Evolutionary conservation across 179 eudicot species (phyloP).

Genomic region (Silene coronaria): DNA sequence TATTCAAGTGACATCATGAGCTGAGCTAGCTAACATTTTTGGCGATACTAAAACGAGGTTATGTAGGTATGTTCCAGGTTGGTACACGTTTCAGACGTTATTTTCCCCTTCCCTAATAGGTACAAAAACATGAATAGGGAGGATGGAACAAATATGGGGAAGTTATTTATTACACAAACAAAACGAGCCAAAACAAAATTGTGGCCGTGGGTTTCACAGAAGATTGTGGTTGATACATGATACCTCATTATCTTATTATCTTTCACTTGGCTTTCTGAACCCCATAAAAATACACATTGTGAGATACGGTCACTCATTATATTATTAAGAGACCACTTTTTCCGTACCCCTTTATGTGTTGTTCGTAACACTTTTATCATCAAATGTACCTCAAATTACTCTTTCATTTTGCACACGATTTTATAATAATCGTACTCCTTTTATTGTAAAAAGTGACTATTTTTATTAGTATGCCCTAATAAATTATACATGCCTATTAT

Average conservation of each 20-base stretch:
- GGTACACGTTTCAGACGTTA: constrained; percentile 24
- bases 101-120: constrained; percentile 4
- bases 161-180: constrained; percentile 13
- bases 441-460: too few species aligned
- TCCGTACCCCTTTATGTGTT: too few species aligned
- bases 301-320: too few species aligned
- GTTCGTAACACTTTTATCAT: too few species aligned
- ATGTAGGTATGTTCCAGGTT: constrained; percentile 13
- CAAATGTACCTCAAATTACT: too few species aligned
- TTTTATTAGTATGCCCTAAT: too few species aligned
- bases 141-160: constrained; percentile 17
- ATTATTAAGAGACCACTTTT: too few species aligned
- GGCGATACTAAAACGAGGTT: constrained; percentile 12
- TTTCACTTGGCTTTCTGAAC: constrained; percentile 35
- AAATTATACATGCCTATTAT: too few species aligned
- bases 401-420: background rate
- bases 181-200: constrained; percentile 5
- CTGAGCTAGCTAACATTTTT: constrained; percentile 1
- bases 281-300: constrained; percentile 20
- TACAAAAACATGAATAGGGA: constrained; percentile 15
- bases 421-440: background rate
- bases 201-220: constrained; percentile 31
- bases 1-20: background rate
- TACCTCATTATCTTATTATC: constrained; percentile 63
- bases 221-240: constrained; percentile 57